Evolutionary conservation across 805 yeast genomes (phyloP).

Genomic region (Candida cerambycidarum): DNA sequence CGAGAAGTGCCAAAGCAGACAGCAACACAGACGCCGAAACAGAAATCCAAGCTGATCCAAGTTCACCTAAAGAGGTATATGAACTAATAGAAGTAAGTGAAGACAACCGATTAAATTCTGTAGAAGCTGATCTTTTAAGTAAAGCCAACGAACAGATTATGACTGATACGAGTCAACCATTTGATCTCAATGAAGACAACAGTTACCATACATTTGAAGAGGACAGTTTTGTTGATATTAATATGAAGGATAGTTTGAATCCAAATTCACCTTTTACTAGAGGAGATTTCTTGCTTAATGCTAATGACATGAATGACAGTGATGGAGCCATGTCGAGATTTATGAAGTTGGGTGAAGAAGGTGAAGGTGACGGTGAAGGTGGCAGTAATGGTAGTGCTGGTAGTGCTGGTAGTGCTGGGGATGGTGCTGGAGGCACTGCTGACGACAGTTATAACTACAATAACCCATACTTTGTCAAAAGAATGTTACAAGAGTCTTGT

Average conservation of each 20-base stretch:
- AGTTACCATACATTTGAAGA: not conserved
- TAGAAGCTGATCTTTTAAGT: too few species aligned
- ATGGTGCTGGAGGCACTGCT: not conserved
- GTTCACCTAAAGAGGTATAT: too few species aligned
- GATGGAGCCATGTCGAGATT: too few species aligned
- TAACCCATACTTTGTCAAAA: not conserved
- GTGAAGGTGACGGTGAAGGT: too few species aligned
- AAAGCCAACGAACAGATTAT: too few species aligned
- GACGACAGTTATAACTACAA: too few species aligned
- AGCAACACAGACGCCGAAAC: not conserved
- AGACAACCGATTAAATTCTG: too few species aligned
- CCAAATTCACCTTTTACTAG: not conserved
- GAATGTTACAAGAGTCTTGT: slow-evolving; percentile 5
- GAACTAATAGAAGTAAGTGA: too few species aligned
- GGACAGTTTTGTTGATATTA: not conserved
- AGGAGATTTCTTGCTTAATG: not conserved
- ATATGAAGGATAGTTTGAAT: not conserved
- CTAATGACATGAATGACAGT: too few species aligned
- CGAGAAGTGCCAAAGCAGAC: not conserved
- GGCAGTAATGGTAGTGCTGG: too few species aligned
- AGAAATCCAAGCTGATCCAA: too few species aligned
- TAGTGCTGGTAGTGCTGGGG: not conserved
- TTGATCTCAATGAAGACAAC: not conserved
- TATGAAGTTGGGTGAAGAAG: too few species aligned
- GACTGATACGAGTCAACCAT: slow-evolving; percentile 1